Percentiles rank a stretch among this genome's conserved stretches.
Evolutionary conservation across 148 eudicot species (phyloP).

Genomic region (Chenopodium quinoa): DNA sequence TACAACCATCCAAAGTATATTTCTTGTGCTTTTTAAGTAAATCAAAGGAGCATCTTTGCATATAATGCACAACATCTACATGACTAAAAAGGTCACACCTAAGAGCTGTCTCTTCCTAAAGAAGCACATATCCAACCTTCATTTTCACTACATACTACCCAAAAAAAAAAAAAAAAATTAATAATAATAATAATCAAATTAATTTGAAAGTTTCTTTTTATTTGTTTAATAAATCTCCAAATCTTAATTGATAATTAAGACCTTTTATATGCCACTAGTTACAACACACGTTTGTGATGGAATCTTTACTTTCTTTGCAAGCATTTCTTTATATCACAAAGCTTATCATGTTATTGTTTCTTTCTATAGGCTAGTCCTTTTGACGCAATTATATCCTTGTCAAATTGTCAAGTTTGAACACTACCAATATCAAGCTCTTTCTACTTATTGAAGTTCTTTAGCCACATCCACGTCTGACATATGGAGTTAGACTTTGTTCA

Average conservation of each 20-base stretch:
- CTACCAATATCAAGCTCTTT: no score
- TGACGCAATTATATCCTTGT: no score
- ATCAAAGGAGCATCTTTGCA: background rate
- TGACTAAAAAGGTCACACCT: background rate
- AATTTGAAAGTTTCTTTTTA: background rate
- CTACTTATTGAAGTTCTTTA: no score
- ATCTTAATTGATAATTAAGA: background rate
- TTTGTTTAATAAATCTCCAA: background rate
- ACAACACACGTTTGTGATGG: background rate
- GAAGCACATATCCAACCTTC: background rate
- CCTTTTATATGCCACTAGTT: background rate
- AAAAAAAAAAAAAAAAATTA: background rate
- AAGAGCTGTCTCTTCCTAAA: background rate
- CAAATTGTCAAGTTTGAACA: no score
- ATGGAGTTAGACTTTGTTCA: no score
- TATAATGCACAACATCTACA: background rate
- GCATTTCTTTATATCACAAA: background rate
- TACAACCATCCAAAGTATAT: no score
- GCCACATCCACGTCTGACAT: no score
- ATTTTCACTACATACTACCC: background rate
- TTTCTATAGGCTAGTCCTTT: background rate
- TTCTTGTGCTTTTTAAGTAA: background rate
- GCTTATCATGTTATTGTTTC: conserved; percentile 3
- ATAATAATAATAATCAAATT: background rate
- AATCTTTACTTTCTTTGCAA: background rate